Evolutionary conservation across 2,329 filamentous ascomycete genomes (phyloP), one percentile per base, ranked within the genome.

Genomic region (Diaporthe eres): DNA sequence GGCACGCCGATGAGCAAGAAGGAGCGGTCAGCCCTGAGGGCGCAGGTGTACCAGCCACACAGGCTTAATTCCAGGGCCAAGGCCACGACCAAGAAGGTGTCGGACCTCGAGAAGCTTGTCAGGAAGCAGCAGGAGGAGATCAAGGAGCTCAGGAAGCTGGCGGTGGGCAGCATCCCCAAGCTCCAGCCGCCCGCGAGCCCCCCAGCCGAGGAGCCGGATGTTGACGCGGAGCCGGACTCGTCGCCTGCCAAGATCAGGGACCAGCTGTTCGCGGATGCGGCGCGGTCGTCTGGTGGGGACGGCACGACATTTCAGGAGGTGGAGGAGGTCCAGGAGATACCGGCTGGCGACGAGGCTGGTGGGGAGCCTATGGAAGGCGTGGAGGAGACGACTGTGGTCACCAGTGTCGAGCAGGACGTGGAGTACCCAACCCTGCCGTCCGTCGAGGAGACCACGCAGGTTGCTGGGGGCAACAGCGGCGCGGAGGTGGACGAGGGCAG

Each of bases 241-340:
- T 72, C 75, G 1, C 75, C 72, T 34, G 60, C 71, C 10, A 77
- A 75, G 73, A 73, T 75, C 70, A 63, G 60, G 42, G 68, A 61
- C 47, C 70, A 77, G 70, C 61, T 76, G 7, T 31, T 71, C 39
- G 58, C 51, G n/a, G 74, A 76, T 34, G 63, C 42, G 28, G 37
- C 47, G 6, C 39, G n/a, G 39, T 47, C 53, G 28, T 25, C 31
- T 12, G 44, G 47, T 15, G 57, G 34, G 22, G 37, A 19, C 7
- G 25, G 15, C 47, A 53, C 49, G 28, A 65, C 37, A 15, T 10
- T 42, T 19, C 34, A 53, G 15, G 53, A 68, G 25, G 61, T 58
- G 22, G 74, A 71, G 63, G 71, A 67, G 47, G 39, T 71, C 3
- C 39, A 65, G 51, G 37, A n/a, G 61, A 74, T 53, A 8, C 49